phyloP scores from a whole-genome alignment of 2,329 filamentous ascomycete species.

The Acrodontium crateriforme region DNA sequence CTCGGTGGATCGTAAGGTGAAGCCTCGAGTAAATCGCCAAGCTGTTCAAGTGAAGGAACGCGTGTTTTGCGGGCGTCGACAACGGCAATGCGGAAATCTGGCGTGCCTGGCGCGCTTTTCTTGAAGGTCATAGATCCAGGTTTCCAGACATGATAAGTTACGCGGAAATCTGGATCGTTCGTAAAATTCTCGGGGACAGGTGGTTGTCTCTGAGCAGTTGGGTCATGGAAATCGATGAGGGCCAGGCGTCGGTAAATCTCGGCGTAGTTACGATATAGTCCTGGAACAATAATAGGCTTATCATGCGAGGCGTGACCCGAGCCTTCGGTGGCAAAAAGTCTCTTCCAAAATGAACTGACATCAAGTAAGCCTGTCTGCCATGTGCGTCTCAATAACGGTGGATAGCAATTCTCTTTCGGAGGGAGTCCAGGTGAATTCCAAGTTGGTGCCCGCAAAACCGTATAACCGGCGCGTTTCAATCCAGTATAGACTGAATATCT shows the following conservation, averaged over 20 bases:
- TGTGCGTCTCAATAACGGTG: slow-evolving; percentile 8
- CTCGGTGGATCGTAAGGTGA: slow-evolving; percentile 53
- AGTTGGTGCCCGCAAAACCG: slow-evolving; percentile 56
- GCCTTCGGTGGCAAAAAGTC: slow-evolving; percentile 5
- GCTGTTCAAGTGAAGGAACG: slow-evolving; percentile 60
- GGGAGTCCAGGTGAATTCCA: slow-evolving; percentile 15
- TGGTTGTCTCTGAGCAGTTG: slow-evolving; percentile 21
- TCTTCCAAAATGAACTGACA: slow-evolving; percentile 1
- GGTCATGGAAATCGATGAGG: slow-evolving; percentile 59
- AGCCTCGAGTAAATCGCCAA: slow-evolving; percentile 57
- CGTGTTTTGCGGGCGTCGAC: slow-evolving; percentile 58
- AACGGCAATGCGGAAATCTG: slow-evolving; percentile 77
- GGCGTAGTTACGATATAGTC: slow-evolving; percentile 41
- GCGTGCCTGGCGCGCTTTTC: slow-evolving; percentile 62
- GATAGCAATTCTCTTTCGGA: slow-evolving; percentile 11
- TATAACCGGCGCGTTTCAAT: slow-evolving; percentile 70
- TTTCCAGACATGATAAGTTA: slow-evolving; percentile 77
- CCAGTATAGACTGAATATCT: slow-evolving; percentile 81
- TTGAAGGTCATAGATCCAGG: slow-evolving; percentile 50
- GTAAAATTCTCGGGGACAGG: no score
- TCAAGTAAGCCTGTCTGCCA: slow-evolving; percentile 23
- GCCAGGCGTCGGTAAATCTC: slow-evolving; percentile 65
- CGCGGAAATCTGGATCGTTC: slow-evolving; percentile 46
- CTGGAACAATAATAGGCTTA: slow-evolving; percentile 37
- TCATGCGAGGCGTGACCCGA: slow-evolving; percentile 1